phyloP scores from a whole-genome alignment of 2,329 filamentous ascomycete genomes.

The Botrytis hyacinthi region DNA sequence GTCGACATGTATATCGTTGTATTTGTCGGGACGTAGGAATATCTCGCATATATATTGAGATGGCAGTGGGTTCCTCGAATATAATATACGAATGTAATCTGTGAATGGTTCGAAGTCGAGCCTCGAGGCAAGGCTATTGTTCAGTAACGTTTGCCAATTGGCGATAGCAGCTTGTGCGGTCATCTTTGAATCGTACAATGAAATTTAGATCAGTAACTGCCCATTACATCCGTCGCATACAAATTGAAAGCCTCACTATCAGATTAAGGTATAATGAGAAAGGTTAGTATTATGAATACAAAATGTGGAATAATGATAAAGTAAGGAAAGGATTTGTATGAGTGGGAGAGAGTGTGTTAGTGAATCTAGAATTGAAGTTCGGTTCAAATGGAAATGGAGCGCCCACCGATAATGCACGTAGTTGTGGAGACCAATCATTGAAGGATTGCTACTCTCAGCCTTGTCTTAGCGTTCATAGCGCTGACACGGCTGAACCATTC shows the following conservation, averaged over 20 bases:
- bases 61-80: constrained; percentile 52
- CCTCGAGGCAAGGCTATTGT: constrained; percentile 50
- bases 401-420: constrained; percentile 1
- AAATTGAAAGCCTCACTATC: not conserved
- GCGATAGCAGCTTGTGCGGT: constrained; percentile 9
- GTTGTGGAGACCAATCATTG: not conserved
- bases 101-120: constrained; percentile 55
- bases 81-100: constrained; percentile 49
- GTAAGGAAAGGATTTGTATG: not conserved
- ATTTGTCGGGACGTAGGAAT: constrained; percentile 53
- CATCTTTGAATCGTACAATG: not conserved
- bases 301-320: not conserved
- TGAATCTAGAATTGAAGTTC: constrained; percentile 6
- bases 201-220: not conserved
- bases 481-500: not conserved
- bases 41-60: constrained; percentile 54
- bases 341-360: not conserved
- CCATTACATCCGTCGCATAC: not conserved
- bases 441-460: not conserved
- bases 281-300: not conserved
- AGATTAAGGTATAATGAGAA: not conserved
- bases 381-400: not conserved
- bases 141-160: constrained; percentile 51
- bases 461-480: not conserved
- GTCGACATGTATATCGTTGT: constrained; percentile 50